Evolutionary conservation across 1,284 basidiomycete species (phyloP).

Genomic region (Veloboletus limbatus): DNA sequence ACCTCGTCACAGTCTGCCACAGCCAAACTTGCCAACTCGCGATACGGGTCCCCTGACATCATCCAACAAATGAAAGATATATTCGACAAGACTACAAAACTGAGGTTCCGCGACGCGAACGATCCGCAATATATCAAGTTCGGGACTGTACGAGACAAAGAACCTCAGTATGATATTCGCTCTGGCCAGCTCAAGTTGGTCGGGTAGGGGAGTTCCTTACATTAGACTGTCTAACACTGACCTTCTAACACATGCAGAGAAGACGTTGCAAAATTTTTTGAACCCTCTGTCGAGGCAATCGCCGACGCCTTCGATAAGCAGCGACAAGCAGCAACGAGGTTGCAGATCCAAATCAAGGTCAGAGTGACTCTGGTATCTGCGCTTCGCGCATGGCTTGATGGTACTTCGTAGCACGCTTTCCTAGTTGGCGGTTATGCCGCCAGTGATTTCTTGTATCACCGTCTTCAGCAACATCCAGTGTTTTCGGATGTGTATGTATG

Average conservation of each 20-base stretch:
- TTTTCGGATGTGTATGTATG: not conserved
- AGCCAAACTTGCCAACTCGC: slow-evolving; percentile 34
- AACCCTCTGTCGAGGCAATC: slow-evolving; percentile 44
- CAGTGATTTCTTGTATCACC: slow-evolving; percentile 30
- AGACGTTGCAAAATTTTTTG: slow-evolving; percentile 43
- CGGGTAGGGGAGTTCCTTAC: slow-evolving; percentile 33
- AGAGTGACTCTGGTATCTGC: not conserved
- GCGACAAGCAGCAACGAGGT: slow-evolving; percentile 11
- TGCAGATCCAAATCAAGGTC: slow-evolving; percentile 35
- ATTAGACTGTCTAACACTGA: not conserved
- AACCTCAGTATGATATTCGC: slow-evolving; percentile 41
- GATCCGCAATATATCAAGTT: slow-evolving; percentile 48
- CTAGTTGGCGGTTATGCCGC: slow-evolving; percentile 49
- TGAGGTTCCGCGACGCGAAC: too few species aligned
- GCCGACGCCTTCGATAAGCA: slow-evolving; percentile 39
- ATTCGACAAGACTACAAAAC: too few species aligned
- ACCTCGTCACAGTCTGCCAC: slow-evolving; percentile 9
- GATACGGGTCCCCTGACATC: slow-evolving; percentile 34
- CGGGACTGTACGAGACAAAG: slow-evolving; percentile 43
- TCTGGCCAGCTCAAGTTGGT: slow-evolving; percentile 43
- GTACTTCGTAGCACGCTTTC: slow-evolving; percentile 11
- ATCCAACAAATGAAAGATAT: too few species aligned
- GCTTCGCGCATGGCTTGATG: too few species aligned
- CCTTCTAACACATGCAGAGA: slow-evolving; percentile 21
- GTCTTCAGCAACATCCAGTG: not conserved